Evolutionary conservation across 345 rosid genomes (phyloP).

Genomic region (Pistacia atlantica): DNA sequence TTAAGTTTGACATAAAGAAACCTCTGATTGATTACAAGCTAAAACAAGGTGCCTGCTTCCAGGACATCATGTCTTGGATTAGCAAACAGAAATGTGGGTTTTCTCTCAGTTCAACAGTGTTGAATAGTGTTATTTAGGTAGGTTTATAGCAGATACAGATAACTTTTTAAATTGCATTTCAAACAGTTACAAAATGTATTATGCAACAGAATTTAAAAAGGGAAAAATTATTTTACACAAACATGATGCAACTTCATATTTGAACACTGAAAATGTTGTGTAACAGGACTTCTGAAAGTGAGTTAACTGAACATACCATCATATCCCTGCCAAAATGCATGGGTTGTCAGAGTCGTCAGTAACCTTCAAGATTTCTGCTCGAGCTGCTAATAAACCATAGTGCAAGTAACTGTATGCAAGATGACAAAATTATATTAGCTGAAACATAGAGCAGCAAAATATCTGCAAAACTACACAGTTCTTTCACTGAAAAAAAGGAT

Average conservation of each 20-base stretch:
- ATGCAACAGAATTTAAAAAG: not conserved
- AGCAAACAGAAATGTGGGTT: not conserved
- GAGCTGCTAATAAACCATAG: slow-evolving; percentile 94
- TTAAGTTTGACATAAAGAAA: not conserved
- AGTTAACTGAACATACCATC: slow-evolving; percentile 53
- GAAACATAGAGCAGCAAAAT: not conserved
- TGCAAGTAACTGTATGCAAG: slow-evolving; percentile 73
- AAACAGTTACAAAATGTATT: not conserved
- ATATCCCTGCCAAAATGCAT: slow-evolving; percentile 76
- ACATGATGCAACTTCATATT: not conserved
- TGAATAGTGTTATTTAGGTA: not conserved
- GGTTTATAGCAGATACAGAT: not conserved
- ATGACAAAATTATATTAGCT: slow-evolving; percentile 22
- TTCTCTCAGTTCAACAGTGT: not conserved
- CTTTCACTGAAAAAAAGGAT: not conserved
- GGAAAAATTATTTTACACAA: not conserved
- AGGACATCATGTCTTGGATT: not conserved
- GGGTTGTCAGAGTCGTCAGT: slow-evolving; percentile 74
- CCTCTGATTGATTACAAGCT: not conserved
- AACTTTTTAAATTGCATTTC: not conserved
- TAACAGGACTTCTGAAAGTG: slow-evolving; percentile 1
- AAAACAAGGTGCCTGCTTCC: not conserved
- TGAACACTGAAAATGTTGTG: not conserved
- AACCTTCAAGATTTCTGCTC: slow-evolving; percentile 83
- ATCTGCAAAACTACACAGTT: not conserved